Evolutionary conservation across 345 rosid genomes (phyloP).

Genomic region (Camelina neglecta): DNA sequence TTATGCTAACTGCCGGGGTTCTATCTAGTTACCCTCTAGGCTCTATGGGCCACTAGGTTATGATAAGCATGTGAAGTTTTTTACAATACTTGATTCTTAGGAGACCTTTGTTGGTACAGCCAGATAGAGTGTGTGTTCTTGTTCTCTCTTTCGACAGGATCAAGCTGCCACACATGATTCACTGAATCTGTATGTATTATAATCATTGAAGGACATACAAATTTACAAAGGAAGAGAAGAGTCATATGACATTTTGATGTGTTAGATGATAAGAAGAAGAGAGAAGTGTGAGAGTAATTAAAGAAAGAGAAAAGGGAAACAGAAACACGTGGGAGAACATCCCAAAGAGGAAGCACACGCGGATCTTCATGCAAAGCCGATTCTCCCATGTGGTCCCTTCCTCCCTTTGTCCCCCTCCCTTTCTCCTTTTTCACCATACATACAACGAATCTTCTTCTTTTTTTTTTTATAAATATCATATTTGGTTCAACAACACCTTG

Average conservation of each 20-base stretch:
- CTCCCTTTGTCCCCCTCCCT: slow-evolving; percentile 34
- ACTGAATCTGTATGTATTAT: too few species aligned
- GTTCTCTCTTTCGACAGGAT: slow-evolving; percentile 22
- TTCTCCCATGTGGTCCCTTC: slow-evolving; percentile 46
- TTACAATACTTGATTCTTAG: background rate
- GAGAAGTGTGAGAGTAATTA: background rate
- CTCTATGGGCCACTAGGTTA: too few species aligned
- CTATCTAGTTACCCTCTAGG: too few species aligned
- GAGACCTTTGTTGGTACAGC: background rate
- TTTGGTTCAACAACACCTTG: slow-evolving; percentile 11
- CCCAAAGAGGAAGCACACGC: slow-evolving; percentile 50
- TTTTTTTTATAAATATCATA: background rate
- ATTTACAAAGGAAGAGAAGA: background rate
- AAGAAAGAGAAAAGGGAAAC: slow-evolving; percentile 22
- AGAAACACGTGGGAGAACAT: slow-evolving; percentile 48
- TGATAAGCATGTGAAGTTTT: background rate
- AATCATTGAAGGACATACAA: background rate
- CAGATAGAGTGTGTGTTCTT: too few species aligned
- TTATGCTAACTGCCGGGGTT: too few species aligned
- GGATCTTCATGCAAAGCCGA: slow-evolving; percentile 47
- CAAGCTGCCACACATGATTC: background rate
- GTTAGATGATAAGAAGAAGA: background rate
- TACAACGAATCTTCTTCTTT: slow-evolving; percentile 20
- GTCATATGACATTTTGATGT: background rate
- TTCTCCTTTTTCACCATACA: slow-evolving; percentile 16